These are phyloP conservation scores for Phytophthora pluvialis DNA, from an alignment of 352 stramenopile species.

Conservation along the genomic window DNA sequence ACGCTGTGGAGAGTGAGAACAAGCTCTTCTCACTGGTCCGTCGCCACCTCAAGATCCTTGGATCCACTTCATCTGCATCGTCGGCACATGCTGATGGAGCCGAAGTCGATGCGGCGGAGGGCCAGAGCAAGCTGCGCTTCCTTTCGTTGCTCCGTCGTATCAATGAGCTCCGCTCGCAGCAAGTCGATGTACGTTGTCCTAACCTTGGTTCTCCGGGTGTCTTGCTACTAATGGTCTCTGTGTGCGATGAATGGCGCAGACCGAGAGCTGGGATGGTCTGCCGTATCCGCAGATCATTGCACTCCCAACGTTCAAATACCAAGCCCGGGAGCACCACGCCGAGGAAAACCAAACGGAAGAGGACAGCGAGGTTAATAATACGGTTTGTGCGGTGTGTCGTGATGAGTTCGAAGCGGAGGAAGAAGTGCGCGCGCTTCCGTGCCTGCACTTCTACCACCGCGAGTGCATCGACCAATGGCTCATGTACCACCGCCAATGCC, in stretches of 20 bases:
- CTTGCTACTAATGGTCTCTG: constrained; percentile 7
- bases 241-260: constrained; percentile 33
- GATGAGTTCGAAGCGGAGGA: constrained; percentile 81
- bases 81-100: constrained; percentile 8
- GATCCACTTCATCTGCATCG: constrained; percentile 16
- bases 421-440: constrained; percentile 82
- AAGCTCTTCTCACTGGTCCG: constrained; percentile 42
- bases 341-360: constrained; percentile 29
- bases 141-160: constrained; percentile 80
- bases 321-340: constrained; percentile 44
- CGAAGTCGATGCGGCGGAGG: constrained; percentile 39
- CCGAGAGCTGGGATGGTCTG: constrained; percentile 73
- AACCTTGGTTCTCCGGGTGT: background rate
- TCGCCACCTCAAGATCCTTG: constrained; percentile 42
- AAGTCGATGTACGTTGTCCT: constrained; percentile 57
- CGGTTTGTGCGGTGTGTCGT: constrained; percentile 84
- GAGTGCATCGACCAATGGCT: constrained; percentile 93
- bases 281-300: constrained; percentile 86
- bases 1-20: constrained; percentile 31
- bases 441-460: constrained; percentile 90
- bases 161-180: constrained; percentile 85
- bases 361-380: constrained; percentile 67
- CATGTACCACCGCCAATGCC: constrained; percentile 82
- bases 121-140: constrained; percentile 69
- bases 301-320: constrained; percentile 83